Base-by-base conservation (phyloP, 176 grass and related monocot genomes). In the Cenchrus purpureus region DNA sequence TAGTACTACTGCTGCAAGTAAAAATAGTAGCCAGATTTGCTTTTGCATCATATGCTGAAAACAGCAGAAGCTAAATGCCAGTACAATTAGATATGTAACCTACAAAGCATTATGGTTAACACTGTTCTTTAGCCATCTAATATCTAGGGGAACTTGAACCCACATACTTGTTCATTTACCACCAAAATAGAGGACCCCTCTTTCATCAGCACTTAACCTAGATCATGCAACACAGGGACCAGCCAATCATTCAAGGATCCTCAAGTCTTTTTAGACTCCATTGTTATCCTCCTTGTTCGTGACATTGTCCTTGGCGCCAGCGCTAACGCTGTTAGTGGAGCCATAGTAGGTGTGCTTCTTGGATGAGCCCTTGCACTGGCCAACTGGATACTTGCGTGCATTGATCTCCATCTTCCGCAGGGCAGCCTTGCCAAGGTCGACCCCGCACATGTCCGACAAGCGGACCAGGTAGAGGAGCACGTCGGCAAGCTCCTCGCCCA, bases 381-480 rank as follows among this genome's bases (percentile, higher is more conserved):
- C 62, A 34, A 84, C 88, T 1, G 95, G 95, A 81, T 97, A 97
- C 76, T 97, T 97, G 78, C 63, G 57, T 34, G 88, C 95, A 69
- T 97, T 97, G 74, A 97, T 77, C 54, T 91, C 95, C 71, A 97
- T 66, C 87, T 97, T 97, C 78, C 90, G 86, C 51, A 93, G 79
- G 44, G 84, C 88, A 51, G 92, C 95, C 82, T 86, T 90, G 10
- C 92, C 90, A 45, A 97, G 86, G 72, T 97, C 90, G 1, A 97
- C 54, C 0, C 95, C 95, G 2, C 95, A 97, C 50, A 97, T 93
- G 82, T 97, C 95, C 1, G 92, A 94, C 45, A 97, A 82, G 67
- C 95, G 88, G 64, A 97, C 79, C 13, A 97, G 90, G 85, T 97
- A 97, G 54, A 97, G 95, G 65, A 97, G 89, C 84, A 97, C 92